Base-by-base conservation (phyloP, 441 rosid genomes). In the Pelargonium australe region DNA sequence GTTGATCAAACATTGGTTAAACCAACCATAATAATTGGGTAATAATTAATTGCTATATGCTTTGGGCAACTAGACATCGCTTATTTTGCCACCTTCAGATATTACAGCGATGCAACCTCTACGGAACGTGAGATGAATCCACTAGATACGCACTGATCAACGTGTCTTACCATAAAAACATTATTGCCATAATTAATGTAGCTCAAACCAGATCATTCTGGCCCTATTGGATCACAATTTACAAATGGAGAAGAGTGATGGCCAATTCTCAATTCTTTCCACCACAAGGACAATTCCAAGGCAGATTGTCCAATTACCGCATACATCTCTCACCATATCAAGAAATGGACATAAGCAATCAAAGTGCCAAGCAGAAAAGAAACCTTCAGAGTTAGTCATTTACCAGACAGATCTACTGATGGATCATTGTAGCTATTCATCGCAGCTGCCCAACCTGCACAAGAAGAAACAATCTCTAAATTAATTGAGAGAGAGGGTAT, bases 401-500 rank as follows among this genome's bases (percentile, higher is more conserved):
- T 68, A 88, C 94, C 94, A 64, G 89, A 83, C 71, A 74, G 67
- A 69, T 88, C 90, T 74, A 84, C 51, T 6, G 84, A 74, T 61
- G 76, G 3, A 63, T 85, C 88, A 76, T 81, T 74, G 77, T 73
- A 85, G 61, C 60, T 68, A 61, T 68, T 78, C 73, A 82, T 71
- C 63, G 74, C 82, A 75, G 78, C 69, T 44, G 79, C 82, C 89
- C 90, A 84, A 44, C 94, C 94, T 88, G 82, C 79, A 78, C 72
- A 72, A 72, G 41, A 78, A 67, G 44, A 68, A 43, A 71, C 5
- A 70, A 61, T 63, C 63, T 23, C 25, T 23, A 23, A 23, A 0
- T 23, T 23, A 23, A 23, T 23, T 23, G 25, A 23, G 25, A 23
- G 25, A 23, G 25, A 23, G 25, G 2, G 25, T 23, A 23, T 23